Base-by-base conservation (phyloP, 1,284 basidiomycete genomes). In the Apiotrichum sp. region DNA sequence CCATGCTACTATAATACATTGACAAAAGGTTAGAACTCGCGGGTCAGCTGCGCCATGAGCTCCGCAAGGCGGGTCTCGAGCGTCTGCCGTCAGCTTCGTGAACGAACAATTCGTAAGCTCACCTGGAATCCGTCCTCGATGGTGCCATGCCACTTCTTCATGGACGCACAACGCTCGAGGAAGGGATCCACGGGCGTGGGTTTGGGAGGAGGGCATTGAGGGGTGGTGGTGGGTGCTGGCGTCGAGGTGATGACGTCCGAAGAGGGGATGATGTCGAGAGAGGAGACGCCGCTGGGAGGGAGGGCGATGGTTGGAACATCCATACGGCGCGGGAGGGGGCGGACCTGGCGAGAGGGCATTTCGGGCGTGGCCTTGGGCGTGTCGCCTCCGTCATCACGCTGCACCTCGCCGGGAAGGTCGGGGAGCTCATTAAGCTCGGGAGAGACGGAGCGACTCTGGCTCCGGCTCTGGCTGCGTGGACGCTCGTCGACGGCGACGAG, bases 91-190 rank as follows among this genome's bases (percentile, higher is more conserved):
- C 29, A 29, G 29, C 29, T 29, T 29, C 29, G 29, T 29, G 29
- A 29, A 29, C 22, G n/a, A n/a, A n/a, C n/a, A n/a, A n/a, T n/a
- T n/a, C 22, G 22, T 1, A 29, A 40, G 51, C 58, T 56, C 52
- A 56, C 58, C 9, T 46, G n/a, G 4, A 52, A 32, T 3, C 56
- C 57, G 14, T 43, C 40, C 13, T 57, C 50, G 10, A 63, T 52
- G 2, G 45, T 41, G n/a, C 44, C 36, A 38, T 63, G 62, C 62
- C 62, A 63, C 5, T 33, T 31, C 31, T 33, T 36, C 40, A 46
- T 42, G 29, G 39, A 10, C n/a, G 38, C 50, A 22, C 29, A 34
- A 2, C 39, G 38, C 31, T 57, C 48, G 32, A 47, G 42, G 4
- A 34, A 22, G 4, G 42, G 42, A 9, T 43, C 42, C 6, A 22